These are phyloP conservation scores for Obelidium mucronatum DNA, from an alignment of 192 early-diverging fungal genomes.

Conservation along the genomic window DNA sequence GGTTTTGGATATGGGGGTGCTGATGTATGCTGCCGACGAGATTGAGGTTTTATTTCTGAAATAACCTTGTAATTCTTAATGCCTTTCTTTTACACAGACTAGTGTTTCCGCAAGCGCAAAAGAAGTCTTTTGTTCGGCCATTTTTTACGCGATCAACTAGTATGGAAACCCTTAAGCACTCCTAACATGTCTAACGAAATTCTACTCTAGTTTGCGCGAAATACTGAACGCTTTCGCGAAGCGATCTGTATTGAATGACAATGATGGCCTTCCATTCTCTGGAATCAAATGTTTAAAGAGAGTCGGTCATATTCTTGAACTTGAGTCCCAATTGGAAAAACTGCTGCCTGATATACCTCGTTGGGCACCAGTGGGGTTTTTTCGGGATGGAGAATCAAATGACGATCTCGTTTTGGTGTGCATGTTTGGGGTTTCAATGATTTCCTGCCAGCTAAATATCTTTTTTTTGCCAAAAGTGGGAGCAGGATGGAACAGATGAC, in stretches of 20 bases:
- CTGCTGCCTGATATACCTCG: background rate
- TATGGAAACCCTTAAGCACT: no score
- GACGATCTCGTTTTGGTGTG: background rate
- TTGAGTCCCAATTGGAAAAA: background rate
- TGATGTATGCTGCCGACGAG: constrained; percentile 19
- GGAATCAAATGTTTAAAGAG: constrained; percentile 12
- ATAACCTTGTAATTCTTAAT: no score
- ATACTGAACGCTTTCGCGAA: constrained; percentile 25
- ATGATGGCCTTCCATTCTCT: background rate
- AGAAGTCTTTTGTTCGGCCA: constrained; percentile 26
- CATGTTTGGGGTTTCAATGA: background rate
- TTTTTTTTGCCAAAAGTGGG: background rate
- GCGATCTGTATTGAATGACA: constrained; percentile 2
- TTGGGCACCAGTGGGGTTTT: constrained; percentile 31
- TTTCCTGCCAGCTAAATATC: background rate
- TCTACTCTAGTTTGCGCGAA: constrained; percentile 3
- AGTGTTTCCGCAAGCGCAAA: background rate
- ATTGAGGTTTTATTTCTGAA: constrained; percentile 9
- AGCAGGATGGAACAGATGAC: constrained; percentile 8
- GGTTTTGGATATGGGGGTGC: constrained; percentile 23
- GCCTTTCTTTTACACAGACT: no score
- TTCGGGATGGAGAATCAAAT: constrained; percentile 18
- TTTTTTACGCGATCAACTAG: constrained; percentile 32
- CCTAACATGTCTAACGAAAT: background rate
- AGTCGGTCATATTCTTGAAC: constrained; percentile 5